Conservation (phyloP, 2,329 filamentous ascomycete genomes). For the Alternaria sp. region DNA sequence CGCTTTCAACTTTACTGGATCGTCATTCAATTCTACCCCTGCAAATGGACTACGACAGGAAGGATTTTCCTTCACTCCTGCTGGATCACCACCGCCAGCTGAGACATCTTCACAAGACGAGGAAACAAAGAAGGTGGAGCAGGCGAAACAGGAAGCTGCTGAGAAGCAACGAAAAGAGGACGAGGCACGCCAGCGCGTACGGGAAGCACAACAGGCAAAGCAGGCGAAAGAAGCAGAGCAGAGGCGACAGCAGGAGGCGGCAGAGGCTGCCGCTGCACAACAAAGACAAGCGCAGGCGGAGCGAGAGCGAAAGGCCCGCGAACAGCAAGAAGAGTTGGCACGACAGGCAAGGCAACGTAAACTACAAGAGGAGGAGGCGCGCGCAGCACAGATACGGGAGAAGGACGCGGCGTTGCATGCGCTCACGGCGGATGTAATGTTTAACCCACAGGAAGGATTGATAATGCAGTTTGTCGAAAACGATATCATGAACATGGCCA, state of each 20-base stretch:
- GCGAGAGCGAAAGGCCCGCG: conserved; percentile 23
- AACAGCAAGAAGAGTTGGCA: conserved; percentile 31
- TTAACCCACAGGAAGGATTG: conserved; percentile 52
- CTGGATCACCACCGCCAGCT: conserved; percentile 22
- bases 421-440: conserved; percentile 51
- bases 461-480: conserved; percentile 58
- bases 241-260: conserved; percentile 23
- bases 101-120: conserved; percentile 18
- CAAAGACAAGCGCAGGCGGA: conserved; percentile 28
- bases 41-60: conserved; percentile 9
- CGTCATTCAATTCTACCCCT: not conserved
- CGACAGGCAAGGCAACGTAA: conserved; percentile 33
- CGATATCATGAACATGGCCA: conserved; percentile 46
- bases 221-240: conserved; percentile 26
- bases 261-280: conserved; percentile 23
- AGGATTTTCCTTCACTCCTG: conserved; percentile 25
- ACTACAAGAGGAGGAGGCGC: conserved; percentile 32
- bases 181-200: conserved; percentile 21
- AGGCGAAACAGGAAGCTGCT: conserved; percentile 21
- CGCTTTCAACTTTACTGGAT: conserved; percentile 15
- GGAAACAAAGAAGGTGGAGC: conserved; percentile 14
- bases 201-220: conserved; percentile 21
- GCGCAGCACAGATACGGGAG: conserved; percentile 20
- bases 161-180: conserved; percentile 21
- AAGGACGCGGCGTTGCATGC: conserved; percentile 37